A percentile compares a stretch with the other conserved stretches of the same genome.
These are phyloP conservation scores for Boletus edulis DNA, from an alignment of 768 basidiomycete species.

Conservation along the genomic window DNA sequence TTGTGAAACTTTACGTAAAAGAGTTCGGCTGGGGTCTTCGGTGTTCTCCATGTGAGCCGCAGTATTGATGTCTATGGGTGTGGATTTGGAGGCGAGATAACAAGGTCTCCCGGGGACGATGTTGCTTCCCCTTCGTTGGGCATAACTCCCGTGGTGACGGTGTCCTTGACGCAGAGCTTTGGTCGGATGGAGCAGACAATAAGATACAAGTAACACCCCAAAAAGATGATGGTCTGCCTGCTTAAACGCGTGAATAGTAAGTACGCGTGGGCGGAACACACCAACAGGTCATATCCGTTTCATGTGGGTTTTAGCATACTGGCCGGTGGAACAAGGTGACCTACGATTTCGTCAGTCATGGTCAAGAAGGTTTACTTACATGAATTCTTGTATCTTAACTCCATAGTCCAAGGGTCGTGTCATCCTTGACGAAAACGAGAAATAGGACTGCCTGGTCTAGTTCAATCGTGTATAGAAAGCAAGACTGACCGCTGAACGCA, in stretches of 20 bases:
- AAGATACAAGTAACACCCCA: background rate
- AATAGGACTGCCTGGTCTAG: background rate
- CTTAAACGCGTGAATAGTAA: background rate
- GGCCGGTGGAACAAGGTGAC: background rate
- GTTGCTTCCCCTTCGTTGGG: background rate
- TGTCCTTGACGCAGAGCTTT: background rate
- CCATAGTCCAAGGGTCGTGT: background rate
- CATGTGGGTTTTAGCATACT: background rate
- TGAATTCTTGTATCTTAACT: background rate
- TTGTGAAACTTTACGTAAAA: slow-evolving; percentile 19
- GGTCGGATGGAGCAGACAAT: background rate
- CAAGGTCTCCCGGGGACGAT: background rate
- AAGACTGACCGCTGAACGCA: background rate
- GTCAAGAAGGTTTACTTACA: background rate
- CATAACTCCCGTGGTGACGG: background rate
- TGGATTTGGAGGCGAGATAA: slow-evolving; percentile 9
- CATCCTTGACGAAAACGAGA: background rate
- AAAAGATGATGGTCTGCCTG: too few species aligned
- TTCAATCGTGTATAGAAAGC: background rate
- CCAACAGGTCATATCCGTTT: background rate
- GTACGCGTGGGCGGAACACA: background rate
- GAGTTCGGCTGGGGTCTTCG: background rate
- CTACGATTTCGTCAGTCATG: background rate
- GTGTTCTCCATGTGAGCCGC: slow-evolving; percentile 17
- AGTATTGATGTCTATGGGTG: background rate